Evolutionary conservation across 257 asterid species (phyloP).

Genomic region (Knoxia roxburghii): DNA sequence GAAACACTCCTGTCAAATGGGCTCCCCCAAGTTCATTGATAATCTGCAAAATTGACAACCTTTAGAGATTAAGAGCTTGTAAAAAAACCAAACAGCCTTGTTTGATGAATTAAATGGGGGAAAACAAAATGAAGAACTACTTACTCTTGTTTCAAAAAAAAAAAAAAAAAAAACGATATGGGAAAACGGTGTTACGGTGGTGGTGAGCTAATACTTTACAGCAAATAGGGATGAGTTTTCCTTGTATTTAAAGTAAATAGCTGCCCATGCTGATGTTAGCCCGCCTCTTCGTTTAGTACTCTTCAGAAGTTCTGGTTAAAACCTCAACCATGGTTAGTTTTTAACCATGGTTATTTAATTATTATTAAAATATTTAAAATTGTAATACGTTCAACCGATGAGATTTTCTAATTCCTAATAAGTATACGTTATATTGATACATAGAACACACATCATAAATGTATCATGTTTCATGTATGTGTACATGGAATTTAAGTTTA

Average conservation of each 20-base stretch:
- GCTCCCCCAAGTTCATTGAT: background rate
- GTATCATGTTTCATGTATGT: too few relatives aligned
- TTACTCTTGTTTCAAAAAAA: background rate
- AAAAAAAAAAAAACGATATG: too few relatives aligned
- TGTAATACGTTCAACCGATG: too few relatives aligned
- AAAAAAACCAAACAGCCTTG: slow-evolving; percentile 10
- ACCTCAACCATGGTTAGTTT: slow-evolving; percentile 35
- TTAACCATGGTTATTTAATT: slow-evolving; percentile 21
- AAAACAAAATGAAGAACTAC: background rate
- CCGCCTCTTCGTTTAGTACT: slow-evolving; percentile 18
- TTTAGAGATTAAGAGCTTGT: background rate
- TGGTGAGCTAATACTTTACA: background rate
- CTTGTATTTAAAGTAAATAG: background rate
- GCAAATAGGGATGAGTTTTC: slow-evolving; percentile 1
- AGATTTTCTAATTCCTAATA: too few relatives aligned
- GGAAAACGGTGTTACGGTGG: too few relatives aligned
- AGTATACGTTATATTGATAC: too few relatives aligned
- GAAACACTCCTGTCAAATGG: background rate
- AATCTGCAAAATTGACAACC: background rate
- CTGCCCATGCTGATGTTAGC: slow-evolving; percentile 8
- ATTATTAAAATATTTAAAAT: too few relatives aligned
- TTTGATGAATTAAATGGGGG: slow-evolving; percentile 11
- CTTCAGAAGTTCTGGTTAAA: slow-evolving; percentile 17
- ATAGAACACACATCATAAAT: too few relatives aligned
- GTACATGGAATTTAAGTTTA: too few relatives aligned